Percentiles rank a stretch among this genome's conserved stretches.
phyloP scores from a whole-genome alignment of 257 asterid genomes.

The Echites panduratus region DNA sequence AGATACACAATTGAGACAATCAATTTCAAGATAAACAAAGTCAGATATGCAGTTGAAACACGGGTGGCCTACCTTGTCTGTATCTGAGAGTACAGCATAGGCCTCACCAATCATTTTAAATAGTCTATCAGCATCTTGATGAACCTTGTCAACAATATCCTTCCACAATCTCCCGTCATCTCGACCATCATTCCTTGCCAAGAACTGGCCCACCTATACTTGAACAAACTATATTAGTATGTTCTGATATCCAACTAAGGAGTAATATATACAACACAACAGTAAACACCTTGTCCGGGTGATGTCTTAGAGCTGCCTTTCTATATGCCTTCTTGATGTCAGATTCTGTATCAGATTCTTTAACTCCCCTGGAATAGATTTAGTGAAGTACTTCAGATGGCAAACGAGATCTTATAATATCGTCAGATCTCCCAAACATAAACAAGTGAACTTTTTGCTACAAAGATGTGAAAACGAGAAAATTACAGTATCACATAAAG shows the following conservation, averaged over 20 bases:
- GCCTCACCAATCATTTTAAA: slow-evolving; percentile 96
- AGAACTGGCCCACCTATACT: slow-evolving; percentile 71
- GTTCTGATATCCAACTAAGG: slow-evolving; percentile 7
- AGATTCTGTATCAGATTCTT: slow-evolving; percentile 73
- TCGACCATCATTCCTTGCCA: slow-evolving; percentile 56
- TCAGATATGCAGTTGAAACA: background rate
- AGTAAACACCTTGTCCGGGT: slow-evolving; percentile 82
- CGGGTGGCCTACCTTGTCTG: slow-evolving; percentile 51
- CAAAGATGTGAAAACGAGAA: slow-evolving; percentile 12
- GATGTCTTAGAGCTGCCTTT: slow-evolving; percentile 95
- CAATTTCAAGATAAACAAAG: slow-evolving; percentile 1
- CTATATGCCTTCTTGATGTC: slow-evolving; percentile 92
- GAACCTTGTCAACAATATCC: slow-evolving; percentile 69
- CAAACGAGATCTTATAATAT: background rate
- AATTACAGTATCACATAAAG: slow-evolving; percentile 83
- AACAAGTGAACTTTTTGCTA: background rate
- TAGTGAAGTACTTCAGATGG: slow-evolving; percentile 4
- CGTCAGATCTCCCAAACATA: background rate
- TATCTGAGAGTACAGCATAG: slow-evolving; percentile 80
- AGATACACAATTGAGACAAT: background rate
- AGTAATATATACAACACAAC: background rate
- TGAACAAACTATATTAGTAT: slow-evolving; percentile 18
- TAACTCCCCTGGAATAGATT: slow-evolving; percentile 56
- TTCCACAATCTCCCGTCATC: slow-evolving; percentile 71
- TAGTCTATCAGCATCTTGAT: slow-evolving; percentile 77